Evolutionary conservation across 1,284 basidiomycete genomes (phyloP).

Genomic region (Trametes versicolor): DNA sequence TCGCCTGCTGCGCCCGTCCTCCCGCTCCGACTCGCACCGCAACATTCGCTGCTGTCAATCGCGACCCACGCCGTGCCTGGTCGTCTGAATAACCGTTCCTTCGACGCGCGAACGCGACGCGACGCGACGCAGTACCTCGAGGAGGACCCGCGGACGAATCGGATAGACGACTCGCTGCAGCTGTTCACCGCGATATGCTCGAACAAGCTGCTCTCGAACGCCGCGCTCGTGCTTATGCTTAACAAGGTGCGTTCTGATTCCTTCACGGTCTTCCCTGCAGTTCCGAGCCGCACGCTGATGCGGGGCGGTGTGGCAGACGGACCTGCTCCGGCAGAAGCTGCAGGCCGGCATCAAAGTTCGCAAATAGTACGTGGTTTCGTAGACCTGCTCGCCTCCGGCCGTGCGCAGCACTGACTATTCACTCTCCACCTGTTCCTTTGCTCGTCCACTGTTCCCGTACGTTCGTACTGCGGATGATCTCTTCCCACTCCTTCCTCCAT

Average conservation of each 20-base stretch:
- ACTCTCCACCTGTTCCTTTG: background rate
- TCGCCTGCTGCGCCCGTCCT: background rate
- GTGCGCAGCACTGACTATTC: conserved; percentile 1
- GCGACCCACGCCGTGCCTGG: background rate
- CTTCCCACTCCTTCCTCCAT: conserved; percentile 3
- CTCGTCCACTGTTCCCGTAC: background rate
- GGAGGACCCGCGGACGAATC: conserved; percentile 79
- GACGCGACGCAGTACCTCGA: conserved; percentile 68
- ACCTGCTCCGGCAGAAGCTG: conserved; percentile 73
- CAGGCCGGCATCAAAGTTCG: conserved; percentile 69
- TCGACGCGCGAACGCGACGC: background rate
- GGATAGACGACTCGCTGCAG: conserved; percentile 83
- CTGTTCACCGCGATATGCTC: conserved; percentile 78
- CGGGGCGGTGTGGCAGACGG: conserved; percentile 54
- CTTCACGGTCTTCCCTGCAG: background rate
- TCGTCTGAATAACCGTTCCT: background rate
- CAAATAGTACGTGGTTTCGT: conserved; percentile 65
- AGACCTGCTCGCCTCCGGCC: background rate
- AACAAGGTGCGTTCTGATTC: conserved; percentile 65
- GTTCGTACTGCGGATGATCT: conserved; percentile 26
- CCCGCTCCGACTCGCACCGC: no score
- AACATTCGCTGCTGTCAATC: background rate
- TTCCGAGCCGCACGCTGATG: background rate
- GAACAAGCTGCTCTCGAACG: conserved; percentile 75
- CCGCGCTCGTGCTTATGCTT: conserved; percentile 77